These are phyloP conservation scores for Crithidia sp. DNA, from an alignment of 208 protist genomes.

Conservation along the genomic window DNA sequence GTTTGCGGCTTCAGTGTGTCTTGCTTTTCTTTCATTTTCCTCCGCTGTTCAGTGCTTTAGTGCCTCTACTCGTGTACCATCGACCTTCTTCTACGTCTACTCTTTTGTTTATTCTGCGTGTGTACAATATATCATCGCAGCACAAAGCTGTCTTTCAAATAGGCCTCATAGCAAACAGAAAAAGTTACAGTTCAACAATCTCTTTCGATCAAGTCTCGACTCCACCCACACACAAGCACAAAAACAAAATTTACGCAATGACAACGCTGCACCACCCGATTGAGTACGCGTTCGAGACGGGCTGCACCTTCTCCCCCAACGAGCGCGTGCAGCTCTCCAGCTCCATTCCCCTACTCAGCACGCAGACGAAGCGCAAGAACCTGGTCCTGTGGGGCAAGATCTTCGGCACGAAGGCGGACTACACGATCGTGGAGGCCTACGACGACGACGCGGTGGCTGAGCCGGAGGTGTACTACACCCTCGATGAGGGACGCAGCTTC, in stretches of 20 bases:
- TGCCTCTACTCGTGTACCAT: background rate
- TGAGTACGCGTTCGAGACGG: constrained; percentile 60
- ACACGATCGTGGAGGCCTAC: constrained; percentile 81
- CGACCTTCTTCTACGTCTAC: background rate
- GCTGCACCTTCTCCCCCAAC: constrained; percentile 45
- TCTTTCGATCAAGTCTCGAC: no score
- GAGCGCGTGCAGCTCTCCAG: constrained; percentile 77
- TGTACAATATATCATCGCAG: no score
- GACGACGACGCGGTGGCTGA: constrained; percentile 76
- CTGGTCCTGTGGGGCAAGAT: constrained; percentile 86
- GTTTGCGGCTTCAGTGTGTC: no score
- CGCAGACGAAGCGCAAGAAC: constrained; percentile 66
- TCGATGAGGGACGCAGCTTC: constrained; percentile 83
- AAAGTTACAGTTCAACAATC: background rate
- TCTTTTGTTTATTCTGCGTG: background rate
- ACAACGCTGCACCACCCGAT: constrained; percentile 56
- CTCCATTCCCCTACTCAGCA: constrained; percentile 70
- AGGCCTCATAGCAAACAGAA: background rate
- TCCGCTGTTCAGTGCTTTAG: background rate
- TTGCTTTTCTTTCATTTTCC: background rate
- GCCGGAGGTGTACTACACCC: constrained; percentile 82
- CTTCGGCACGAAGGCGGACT: constrained; percentile 84
- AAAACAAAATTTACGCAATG: constrained; percentile 37
- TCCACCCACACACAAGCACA: background rate
- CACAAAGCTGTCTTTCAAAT: no score